Conservation (phyloP, 2,329 filamentous ascomycete genomes). For the Fusarium humuli region DNA sequence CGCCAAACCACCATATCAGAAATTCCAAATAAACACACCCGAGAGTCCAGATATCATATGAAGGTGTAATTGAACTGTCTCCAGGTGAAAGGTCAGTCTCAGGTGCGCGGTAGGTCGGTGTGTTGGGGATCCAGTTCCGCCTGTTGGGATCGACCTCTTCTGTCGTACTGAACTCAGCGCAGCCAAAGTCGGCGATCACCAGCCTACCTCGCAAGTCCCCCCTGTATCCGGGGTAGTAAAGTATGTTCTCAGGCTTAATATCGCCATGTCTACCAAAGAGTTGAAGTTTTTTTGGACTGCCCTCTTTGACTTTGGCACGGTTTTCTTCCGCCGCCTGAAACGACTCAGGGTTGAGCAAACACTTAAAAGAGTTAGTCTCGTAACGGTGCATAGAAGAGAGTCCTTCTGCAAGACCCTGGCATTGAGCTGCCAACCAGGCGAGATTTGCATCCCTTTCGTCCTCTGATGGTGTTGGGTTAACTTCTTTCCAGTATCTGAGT, state of each 20-base stretch:
- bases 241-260: not conserved
- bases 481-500: not conserved
- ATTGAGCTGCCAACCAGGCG: not conserved
- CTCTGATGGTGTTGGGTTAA: not conserved
- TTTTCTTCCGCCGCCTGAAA: not conserved
- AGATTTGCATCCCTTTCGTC: not conserved
- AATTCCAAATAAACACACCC: not conserved
- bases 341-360: not conserved
- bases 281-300: no score
- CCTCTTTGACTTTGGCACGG: no score
- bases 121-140: not conserved
- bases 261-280: not conserved
- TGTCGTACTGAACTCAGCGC: not conserved
- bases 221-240: not conserved
- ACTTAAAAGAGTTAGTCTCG: not conserved
- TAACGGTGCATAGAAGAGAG: not conserved
- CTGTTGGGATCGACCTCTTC: not conserved
- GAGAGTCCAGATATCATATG: not conserved
- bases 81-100: not conserved
- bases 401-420: not conserved
- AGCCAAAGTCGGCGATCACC: not conserved
- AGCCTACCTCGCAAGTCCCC: not conserved
- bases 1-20: not conserved
- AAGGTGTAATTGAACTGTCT: not conserved
- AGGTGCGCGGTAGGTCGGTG: not conserved